These are phyloP conservation scores for Dactylellina haptotyla DNA, from an alignment of 2,329 filamentous ascomycete genomes.

Conservation along the genomic window DNA sequence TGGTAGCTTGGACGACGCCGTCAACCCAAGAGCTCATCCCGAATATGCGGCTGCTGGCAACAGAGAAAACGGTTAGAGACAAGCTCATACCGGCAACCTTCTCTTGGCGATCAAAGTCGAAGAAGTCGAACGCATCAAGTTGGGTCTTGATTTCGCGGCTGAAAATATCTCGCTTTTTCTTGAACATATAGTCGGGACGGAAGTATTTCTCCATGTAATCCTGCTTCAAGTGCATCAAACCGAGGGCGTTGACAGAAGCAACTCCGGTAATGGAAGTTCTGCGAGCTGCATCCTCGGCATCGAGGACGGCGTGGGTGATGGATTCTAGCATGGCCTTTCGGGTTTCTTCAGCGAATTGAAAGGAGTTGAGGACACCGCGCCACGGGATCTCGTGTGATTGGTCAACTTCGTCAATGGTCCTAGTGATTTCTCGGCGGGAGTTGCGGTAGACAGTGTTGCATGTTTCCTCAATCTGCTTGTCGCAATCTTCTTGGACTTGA, in stretches of 20 bases:
- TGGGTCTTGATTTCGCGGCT: slow-evolving; percentile 87
- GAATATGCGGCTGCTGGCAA: slow-evolving; percentile 81
- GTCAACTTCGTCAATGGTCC: slow-evolving; percentile 80
- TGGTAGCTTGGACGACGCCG: slow-evolving; percentile 81
- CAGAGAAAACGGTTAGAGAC: slow-evolving; percentile 89
- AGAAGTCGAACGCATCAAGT: slow-evolving; percentile 91
- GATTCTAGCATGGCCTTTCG: slow-evolving; percentile 91
- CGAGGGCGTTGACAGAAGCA: slow-evolving; percentile 85
- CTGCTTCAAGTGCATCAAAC: slow-evolving; percentile 85
- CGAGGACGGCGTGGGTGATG: slow-evolving; percentile 79
- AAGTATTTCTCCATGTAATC: slow-evolving; percentile 88
- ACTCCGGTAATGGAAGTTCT: slow-evolving; percentile 81
- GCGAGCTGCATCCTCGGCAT: slow-evolving; percentile 88
- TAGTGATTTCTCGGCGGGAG: slow-evolving; percentile 77
- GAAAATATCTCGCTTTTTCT: slow-evolving; percentile 79
- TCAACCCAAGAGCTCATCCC: slow-evolving; percentile 90
- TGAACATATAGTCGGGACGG: slow-evolving; percentile 93
- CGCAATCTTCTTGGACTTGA: slow-evolving; percentile 82
- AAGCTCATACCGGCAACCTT: slow-evolving; percentile 94
- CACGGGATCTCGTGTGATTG: slow-evolving; percentile 84
- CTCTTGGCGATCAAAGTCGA: slow-evolving; percentile 92
- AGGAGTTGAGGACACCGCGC: slow-evolving; percentile 83
- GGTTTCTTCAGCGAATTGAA: slow-evolving; percentile 91
- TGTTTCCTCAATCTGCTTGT: slow-evolving; percentile 82
- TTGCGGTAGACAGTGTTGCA: slow-evolving; percentile 86